phyloP scores from a whole-genome alignment of 176 grass and related monocot genomes.

The Triticum turgidum region DNA sequence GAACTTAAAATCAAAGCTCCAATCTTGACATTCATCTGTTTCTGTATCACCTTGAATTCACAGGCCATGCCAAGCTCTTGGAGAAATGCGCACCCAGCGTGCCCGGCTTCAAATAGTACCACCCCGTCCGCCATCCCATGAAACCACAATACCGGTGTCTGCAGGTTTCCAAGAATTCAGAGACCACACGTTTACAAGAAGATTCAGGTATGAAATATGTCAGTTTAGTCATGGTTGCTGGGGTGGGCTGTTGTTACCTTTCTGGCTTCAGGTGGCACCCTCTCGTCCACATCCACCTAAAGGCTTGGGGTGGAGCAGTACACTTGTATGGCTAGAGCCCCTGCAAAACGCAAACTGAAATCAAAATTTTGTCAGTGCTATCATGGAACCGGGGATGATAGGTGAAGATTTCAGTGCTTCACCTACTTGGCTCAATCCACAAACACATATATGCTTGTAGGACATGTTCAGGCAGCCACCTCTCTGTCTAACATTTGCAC shows the following conservation, averaged over 20 bases:
- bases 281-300: conserved; percentile 42
- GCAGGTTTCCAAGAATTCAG: conserved; percentile 11
- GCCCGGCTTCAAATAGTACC: conserved; percentile 55
- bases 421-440: conserved; percentile 65
- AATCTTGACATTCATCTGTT: not conserved
- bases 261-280: conserved; percentile 43
- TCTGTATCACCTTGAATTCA: conserved; percentile 51
- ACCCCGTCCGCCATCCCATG: conserved; percentile 57
- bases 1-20: not conserved
- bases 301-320: conserved; percentile 57
- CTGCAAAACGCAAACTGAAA: not conserved
- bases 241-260: conserved; percentile 25
- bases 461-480: conserved; percentile 33
- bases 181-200: not conserved
- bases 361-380: not conserved
- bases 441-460: conserved; percentile 49
- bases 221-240: not conserved
- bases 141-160: conserved; percentile 69
- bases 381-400: not conserved
- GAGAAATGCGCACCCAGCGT: conserved; percentile 57
- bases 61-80: conserved; percentile 53
- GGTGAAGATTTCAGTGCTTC: not conserved
- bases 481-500: conserved; percentile 57
- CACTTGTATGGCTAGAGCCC: conserved; percentile 54
- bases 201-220: not conserved